Evolutionary conservation across 208 protist species (phyloP).

Genomic region (Leishmania major): DNA sequence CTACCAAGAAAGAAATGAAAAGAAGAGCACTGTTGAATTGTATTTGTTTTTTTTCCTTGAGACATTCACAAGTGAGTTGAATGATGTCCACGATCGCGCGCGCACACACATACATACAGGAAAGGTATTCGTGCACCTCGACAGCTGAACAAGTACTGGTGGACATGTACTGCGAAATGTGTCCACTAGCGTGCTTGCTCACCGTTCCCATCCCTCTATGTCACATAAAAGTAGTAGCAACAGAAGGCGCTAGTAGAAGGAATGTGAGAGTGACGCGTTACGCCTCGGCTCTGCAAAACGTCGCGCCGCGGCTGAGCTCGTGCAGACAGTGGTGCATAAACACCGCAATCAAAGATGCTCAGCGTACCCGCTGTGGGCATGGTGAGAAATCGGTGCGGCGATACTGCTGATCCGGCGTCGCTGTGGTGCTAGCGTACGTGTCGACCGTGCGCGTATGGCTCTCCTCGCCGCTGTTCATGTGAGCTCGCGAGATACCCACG

Average conservation of each 20-base stretch:
- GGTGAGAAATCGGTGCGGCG: not conserved
- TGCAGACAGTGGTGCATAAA: not conserved
- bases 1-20: not conserved
- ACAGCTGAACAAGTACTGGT: not conserved
- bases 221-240: not conserved
- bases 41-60: not conserved
- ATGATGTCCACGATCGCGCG: not conserved
- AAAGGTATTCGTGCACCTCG: not conserved
- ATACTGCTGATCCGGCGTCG: constrained; percentile 12
- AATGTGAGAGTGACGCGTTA: not conserved
- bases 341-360: not conserved
- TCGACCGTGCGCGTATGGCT: constrained; percentile 34
- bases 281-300: not conserved
- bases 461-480: constrained; percentile 19
- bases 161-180: not conserved
- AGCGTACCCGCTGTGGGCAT: constrained; percentile 12
- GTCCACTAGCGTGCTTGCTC: not conserved
- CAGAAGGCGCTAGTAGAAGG: not conserved
- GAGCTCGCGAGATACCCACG: constrained; percentile 2
- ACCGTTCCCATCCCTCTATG: not conserved
- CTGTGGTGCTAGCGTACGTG: constrained; percentile 21
- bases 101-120: not conserved
- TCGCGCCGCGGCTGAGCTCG: not conserved
- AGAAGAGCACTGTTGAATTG: not conserved
- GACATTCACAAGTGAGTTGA: not conserved